Conservation (phyloP, 805 yeast species). For the Huiozyma sinensis region DNA sequence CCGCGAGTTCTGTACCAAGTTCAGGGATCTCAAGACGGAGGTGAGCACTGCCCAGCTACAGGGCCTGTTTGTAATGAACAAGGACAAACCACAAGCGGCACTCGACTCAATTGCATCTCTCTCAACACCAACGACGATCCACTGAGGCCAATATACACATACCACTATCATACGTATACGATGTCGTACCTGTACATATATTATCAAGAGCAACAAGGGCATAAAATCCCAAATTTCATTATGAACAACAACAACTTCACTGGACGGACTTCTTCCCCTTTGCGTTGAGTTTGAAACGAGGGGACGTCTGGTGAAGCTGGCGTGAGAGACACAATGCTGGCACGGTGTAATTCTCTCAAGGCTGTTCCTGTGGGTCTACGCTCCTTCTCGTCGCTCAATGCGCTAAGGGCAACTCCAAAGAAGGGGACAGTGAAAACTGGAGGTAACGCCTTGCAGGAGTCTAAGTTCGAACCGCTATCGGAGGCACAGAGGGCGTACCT, state of each 20-base stretch:
- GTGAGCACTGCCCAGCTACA: constrained; percentile 86
- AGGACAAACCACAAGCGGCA: constrained; percentile 70
- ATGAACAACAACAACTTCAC: too few species aligned
- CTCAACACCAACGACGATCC: constrained; percentile 18
- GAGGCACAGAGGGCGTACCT: constrained; percentile 58
- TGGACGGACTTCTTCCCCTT: too few species aligned
- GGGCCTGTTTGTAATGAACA: constrained; percentile 88
- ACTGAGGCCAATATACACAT: constrained; percentile 7
- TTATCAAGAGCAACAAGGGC: constrained; percentile 22
- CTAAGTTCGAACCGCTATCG: constrained; percentile 22
- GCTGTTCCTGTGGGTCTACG: background rate
- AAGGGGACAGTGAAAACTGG: too few species aligned
- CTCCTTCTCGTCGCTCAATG: background rate
- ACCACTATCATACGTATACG: background rate
- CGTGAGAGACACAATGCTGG: too few species aligned
- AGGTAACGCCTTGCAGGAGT: too few species aligned
- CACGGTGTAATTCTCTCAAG: too few species aligned
- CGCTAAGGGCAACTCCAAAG: background rate
- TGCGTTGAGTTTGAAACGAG: too few species aligned
- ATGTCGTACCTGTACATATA: constrained; percentile 15
- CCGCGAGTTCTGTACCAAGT: constrained; percentile 23
- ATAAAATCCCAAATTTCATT: too few species aligned
- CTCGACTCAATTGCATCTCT: constrained; percentile 44
- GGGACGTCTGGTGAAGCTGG: too few species aligned
- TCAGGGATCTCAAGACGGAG: constrained; percentile 19